phyloP scores from a whole-genome alignment of 2,329 filamentous ascomycete species.

The Davidsoniella neocaledoniae region DNA sequence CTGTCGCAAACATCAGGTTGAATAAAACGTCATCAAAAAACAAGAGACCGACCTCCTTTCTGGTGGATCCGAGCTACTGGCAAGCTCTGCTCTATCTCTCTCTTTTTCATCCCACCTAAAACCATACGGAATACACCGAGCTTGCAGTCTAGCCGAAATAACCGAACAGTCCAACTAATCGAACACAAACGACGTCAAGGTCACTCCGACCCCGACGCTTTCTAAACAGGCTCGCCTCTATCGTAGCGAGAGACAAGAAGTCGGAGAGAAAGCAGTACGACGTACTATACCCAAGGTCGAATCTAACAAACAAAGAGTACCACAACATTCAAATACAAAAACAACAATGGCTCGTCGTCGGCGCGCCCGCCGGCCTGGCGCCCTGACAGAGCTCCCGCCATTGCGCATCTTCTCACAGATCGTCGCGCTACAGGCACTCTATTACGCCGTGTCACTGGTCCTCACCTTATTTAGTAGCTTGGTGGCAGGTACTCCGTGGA shows the following conservation, averaged over 20 bases:
- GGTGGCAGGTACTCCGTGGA: slow-evolving; percentile 38
- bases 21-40: no score
- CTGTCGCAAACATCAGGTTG: no score
- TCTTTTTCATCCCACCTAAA: not conserved
- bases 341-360: slow-evolving; percentile 36
- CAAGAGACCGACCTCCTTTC: not conserved
- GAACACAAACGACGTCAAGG: no score
- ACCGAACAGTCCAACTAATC: not conserved
- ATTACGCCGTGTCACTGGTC: slow-evolving; percentile 34
- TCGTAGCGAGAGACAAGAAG: not conserved
- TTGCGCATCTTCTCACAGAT: slow-evolving; percentile 44
- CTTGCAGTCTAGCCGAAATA: no score
- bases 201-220: not conserved
- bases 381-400: slow-evolving; percentile 43
- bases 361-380: slow-evolving; percentile 41
- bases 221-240: not conserved
- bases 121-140: not conserved
- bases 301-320: not conserved
- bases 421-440: slow-evolving; percentile 36
- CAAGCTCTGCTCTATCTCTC: not conserved
- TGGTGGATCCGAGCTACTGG: not conserved
- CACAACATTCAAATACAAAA: not conserved
- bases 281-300: not conserved
- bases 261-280: no score
- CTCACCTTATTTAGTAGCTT: slow-evolving; percentile 42